phyloP scores from a whole-genome alignment of 371 early-diverging fungal genomes.

The Saksenaea vasiformis region DNA sequence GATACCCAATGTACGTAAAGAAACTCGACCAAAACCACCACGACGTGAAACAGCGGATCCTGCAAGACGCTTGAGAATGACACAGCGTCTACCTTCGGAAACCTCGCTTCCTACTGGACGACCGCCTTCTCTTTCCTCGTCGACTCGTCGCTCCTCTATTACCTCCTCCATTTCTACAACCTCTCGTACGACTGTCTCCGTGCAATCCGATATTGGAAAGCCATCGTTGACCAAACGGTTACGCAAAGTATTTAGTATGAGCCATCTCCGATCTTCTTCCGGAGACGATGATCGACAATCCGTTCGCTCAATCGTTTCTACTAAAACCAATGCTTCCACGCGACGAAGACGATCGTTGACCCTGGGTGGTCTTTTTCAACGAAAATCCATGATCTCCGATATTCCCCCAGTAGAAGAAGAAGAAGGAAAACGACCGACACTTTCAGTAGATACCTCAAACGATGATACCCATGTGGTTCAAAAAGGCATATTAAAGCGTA shows the following conservation, averaged over 20 bases:
- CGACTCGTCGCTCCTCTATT: too few species aligned
- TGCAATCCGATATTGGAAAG: slow-evolving; percentile 18
- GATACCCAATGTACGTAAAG: background rate
- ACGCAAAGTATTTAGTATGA: slow-evolving; percentile 56
- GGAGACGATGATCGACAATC: slow-evolving; percentile 3
- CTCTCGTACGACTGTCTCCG: too few species aligned
- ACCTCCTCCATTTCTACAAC: too few species aligned
- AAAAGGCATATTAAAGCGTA: too few species aligned
- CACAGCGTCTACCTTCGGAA: background rate
- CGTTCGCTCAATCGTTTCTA: slow-evolving; percentile 3
- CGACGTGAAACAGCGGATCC: background rate
- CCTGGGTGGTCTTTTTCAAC: too few species aligned
- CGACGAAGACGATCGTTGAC: background rate
- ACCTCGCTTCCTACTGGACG: background rate
- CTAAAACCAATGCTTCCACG: slow-evolving; percentile 10
- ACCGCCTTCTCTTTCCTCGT: background rate
- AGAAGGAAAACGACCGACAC: too few species aligned
- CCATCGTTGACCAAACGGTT: slow-evolving; percentile 44
- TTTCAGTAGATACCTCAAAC: too few species aligned
- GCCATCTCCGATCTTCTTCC: slow-evolving; percentile 25
- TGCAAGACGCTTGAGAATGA: background rate
- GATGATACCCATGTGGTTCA: too few species aligned
- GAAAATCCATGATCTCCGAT: too few species aligned
- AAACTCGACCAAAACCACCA: background rate
- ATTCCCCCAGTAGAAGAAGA: too few species aligned